Evolutionary conservation across 169 alveolate species (phyloP), one percentile per base, ranked within the genome.

Genomic region (Plasmodium gaboni): DNA sequence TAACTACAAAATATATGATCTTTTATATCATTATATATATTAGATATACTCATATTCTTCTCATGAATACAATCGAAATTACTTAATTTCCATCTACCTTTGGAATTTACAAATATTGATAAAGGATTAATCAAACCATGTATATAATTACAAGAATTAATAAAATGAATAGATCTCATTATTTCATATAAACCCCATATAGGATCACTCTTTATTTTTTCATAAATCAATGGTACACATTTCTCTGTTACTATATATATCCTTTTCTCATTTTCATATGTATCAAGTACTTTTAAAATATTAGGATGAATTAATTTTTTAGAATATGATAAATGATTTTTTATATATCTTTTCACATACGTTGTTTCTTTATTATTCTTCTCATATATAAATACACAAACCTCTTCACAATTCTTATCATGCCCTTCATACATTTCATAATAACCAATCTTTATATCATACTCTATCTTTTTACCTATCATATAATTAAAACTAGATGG

Each of bases 231-330:
- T 0, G 96, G 96, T 7, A 86, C 68, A 60, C 96, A 93, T 69
- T 93, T 93, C 64, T 93, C 96, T 19, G 96, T 93, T 63, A 91
- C 95, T 80, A 93, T 93, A 60, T 88, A 88, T 19, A 93, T 93
- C 24, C 92, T 74, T 22, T 74, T 87, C 26, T 93, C 95, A 46
- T 78, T 83, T 64, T 93, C 94, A 57, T 89, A 64, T 13, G 92
- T 74, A 86, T 91, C 74, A 48, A 91, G 38, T 12, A 93, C 94
- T 76, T 92, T 91, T 38, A 93, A 89, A 22, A 93, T 89, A 67
- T 89, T 88, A 15, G 96, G 96, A 63, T 93, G 96, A 3, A 89
- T 69, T 15, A 93, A 53, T 28, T 89, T 72, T 74, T 92, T 91
- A 13, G 92, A 88, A 71, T 86, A 60, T 5, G 50, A n/a, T 3